Conservation (phyloP, 306 rosid species). For the Prunus mume region DNA sequence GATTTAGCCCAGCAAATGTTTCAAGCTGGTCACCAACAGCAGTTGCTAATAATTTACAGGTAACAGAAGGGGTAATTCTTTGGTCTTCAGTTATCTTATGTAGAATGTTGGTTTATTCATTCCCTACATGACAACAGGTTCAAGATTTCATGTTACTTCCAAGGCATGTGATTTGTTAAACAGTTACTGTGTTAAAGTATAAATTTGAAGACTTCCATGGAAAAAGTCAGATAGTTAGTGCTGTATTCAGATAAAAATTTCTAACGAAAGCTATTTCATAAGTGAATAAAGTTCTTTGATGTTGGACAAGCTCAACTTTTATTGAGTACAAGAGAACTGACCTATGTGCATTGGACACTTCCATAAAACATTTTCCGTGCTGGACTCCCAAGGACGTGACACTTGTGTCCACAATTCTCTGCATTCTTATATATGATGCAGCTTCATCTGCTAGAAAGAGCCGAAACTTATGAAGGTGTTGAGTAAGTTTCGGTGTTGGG, state of each 20-base stretch:
- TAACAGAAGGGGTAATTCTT: constrained; percentile 18
- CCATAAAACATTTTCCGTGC: neutral
- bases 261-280: neutral
- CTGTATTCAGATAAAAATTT: neutral
- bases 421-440: neutral
- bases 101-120: neutral
- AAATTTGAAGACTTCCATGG: neutral
- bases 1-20: constrained; percentile 88
- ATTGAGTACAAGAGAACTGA: neutral
- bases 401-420: neutral
- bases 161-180: neutral
- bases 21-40: constrained; percentile 88
- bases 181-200: neutral
- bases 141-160: neutral
- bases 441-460: neutral
- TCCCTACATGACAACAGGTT: constrained; percentile 2
- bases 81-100: neutral
- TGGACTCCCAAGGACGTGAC: neutral
- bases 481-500: neutral
- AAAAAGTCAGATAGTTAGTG: too few species aligned
- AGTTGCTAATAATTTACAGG: constrained; percentile 79
- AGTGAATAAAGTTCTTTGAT: neutral
- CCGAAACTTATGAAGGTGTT: too few species aligned
- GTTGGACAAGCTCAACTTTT: neutral
- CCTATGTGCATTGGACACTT: neutral